Base-by-base conservation (phyloP, 148 eudicot genomes). In the Silene conica region DNA sequence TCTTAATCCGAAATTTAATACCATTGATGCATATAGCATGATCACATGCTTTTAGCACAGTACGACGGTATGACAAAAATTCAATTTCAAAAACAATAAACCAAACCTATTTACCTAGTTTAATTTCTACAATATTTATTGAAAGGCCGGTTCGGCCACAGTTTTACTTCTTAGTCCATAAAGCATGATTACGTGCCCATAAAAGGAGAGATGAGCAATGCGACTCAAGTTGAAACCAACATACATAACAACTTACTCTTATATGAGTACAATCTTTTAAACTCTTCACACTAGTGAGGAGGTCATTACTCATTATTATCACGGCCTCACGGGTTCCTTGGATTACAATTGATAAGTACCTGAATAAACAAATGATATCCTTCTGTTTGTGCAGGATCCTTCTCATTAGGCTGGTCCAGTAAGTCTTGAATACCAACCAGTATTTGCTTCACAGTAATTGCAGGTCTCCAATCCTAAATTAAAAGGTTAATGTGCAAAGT, bases 381-480 rank as follows among this genome's bases (percentile, higher is more conserved):
- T 54, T 91, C 93, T 10, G 88, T 89, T 79, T 91, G 93, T 21
- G 97, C 97, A 73, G 97, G 95, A 73, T 86, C 90, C 21, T 74
- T 52, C 8, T 90, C 85, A 76, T 92, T 92, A 22, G 97, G 97
- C 81, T 77, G 80, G 76, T 92, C 89, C 82, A 92, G 74, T 84
- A 92, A 75, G 73, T 92, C 97, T 80, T 89, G 97, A 74, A 92
- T 88, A 71, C 92, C 95, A 60, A 92, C 81, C 19, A 92, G 85
- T 74, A 92, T 89, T 79, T 92, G 97, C 84, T 89, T 92, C 77
- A 92, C 92, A 22, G 97, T 87, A 48, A 92, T 92, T 26, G 97
- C 92, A 69, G 97, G 97, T 65, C 92, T 88, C 97, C 97, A 92
- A 56, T 88, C 97, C 94, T 91, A 73, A 31, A 14, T 59, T 68